phyloP scores from a whole-genome alignment of 495 filamentous ascomycete genomes.

The Podospora australis region DNA sequence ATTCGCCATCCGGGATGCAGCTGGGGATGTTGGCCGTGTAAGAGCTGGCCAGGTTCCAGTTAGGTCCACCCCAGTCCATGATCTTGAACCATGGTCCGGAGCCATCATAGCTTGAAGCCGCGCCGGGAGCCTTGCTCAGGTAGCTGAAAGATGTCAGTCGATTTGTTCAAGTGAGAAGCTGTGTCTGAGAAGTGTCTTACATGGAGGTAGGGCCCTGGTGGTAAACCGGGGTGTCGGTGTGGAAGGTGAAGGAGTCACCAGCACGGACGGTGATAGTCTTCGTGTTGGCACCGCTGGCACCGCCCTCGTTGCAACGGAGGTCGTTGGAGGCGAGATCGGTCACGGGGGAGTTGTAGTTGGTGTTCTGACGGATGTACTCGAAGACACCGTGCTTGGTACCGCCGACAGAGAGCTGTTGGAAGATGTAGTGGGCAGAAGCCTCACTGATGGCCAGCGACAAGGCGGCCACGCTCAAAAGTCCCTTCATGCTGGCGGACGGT shows the following conservation, averaged over 20 bases:
- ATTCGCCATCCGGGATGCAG: slow-evolving; percentile 50
- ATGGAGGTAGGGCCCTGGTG: no score
- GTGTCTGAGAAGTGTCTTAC: no score
- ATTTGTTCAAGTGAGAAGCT: no score
- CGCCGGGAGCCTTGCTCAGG: slow-evolving; percentile 48
- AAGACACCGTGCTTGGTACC: slow-evolving; percentile 36
- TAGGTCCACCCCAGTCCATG: slow-evolving; percentile 40
- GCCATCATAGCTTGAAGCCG: slow-evolving; percentile 41
- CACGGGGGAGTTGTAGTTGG: slow-evolving; percentile 57
- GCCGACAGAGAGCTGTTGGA: slow-evolving; percentile 42
- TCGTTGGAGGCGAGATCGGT: slow-evolving; percentile 47
- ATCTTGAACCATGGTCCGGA: slow-evolving; percentile 52
- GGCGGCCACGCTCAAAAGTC: slow-evolving; percentile 24
- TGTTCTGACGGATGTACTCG: slow-evolving; percentile 50
- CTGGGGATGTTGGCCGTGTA: slow-evolving; percentile 52
- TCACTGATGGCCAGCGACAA: slow-evolving; percentile 32
- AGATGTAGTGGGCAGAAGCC: slow-evolving; percentile 45
- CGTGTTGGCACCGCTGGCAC: slow-evolving; percentile 39
- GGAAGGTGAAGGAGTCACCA: slow-evolving; percentile 46
- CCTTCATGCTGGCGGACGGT: slow-evolving; percentile 31
- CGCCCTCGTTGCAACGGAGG: slow-evolving; percentile 53
- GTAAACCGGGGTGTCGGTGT: slow-evolving; percentile 46
- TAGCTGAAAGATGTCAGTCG: no score
- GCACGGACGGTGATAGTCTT: slow-evolving; percentile 42
- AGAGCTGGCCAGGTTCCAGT: slow-evolving; percentile 35